phyloP scores from a whole-genome alignment of 257 asterid species.

The Przewalskia tangutica region DNA sequence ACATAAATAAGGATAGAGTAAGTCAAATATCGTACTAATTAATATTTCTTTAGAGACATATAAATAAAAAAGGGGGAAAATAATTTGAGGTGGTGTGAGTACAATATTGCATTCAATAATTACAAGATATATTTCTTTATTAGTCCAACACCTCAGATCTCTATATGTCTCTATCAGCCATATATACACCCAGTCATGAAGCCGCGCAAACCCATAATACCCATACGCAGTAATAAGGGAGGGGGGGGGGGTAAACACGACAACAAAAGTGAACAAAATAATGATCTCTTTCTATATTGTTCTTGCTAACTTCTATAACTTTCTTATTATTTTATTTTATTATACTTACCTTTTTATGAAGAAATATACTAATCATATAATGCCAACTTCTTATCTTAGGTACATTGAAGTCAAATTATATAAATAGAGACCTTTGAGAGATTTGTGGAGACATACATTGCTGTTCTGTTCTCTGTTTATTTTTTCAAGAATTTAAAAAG shows the following conservation, averaged over 20 bases:
- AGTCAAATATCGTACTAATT: not conserved
- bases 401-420: not conserved
- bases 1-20: no score
- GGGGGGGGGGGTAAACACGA: no score
- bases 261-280: no score
- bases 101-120: not conserved
- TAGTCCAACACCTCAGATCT: not conserved
- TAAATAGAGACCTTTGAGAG: not conserved
- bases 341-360: no score
- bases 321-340: not conserved
- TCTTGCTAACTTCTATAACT: not conserved
- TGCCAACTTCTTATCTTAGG: not conserved
- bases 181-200: not conserved
- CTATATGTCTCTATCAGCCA: not conserved
- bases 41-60: not conserved
- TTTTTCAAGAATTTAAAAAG: not conserved
- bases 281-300: no score
- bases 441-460: not conserved
- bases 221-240: no score
- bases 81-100: no score
- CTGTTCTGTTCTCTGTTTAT: not conserved
- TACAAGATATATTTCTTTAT: not conserved
- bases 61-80: no score
- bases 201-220: not conserved
- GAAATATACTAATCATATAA: not conserved